Conservation (phyloP, 805 yeast species). For the Nakazawaea wyomingensis region DNA sequence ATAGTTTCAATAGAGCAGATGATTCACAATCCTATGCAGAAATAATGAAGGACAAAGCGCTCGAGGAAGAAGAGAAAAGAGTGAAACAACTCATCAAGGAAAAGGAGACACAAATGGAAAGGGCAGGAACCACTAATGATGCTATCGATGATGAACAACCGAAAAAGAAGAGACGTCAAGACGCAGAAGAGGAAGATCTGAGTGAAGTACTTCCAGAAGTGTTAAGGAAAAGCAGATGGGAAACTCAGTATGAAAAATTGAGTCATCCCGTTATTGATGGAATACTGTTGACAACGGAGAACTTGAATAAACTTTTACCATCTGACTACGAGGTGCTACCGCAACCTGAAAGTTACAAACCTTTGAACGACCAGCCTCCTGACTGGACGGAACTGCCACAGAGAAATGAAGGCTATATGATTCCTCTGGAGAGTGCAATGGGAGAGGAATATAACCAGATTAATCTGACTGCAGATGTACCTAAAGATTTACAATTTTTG, state of each 20-base stretch:
- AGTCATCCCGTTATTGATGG: conserved; percentile 25
- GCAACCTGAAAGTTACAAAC: conserved; percentile 42
- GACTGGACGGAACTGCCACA: conserved; percentile 26
- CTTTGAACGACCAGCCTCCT: conserved; percentile 27
- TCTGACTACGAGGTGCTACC: conserved; percentile 39
- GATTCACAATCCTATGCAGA: conserved; percentile 32
- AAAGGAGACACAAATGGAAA: conserved; percentile 19
- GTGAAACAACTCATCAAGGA: conserved; percentile 19
- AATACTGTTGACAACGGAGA: conserved; percentile 37
- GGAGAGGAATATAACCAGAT: conserved; percentile 24
- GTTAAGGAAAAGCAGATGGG: conserved; percentile 24
- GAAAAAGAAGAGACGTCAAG: conserved; percentile 17
- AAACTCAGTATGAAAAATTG: conserved; percentile 14
- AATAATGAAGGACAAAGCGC: conserved; percentile 34
- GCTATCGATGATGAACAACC: background rate
- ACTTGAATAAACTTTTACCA: conserved; percentile 47
- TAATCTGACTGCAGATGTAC: conserved; percentile 43
- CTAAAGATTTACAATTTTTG: conserved; percentile 62
- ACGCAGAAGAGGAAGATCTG: conserved; percentile 18
- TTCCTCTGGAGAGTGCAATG: conserved; percentile 44
- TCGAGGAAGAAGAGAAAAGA: conserved; percentile 32
- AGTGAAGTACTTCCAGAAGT: conserved; percentile 18
- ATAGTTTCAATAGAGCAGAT: conserved; percentile 12
- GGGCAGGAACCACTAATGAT: conserved; percentile 11
- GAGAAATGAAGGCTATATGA: conserved; percentile 35